Conservation (phyloP, 2,329 filamentous ascomycete species). For the Aspergillus pseudonomiae region DNA sequence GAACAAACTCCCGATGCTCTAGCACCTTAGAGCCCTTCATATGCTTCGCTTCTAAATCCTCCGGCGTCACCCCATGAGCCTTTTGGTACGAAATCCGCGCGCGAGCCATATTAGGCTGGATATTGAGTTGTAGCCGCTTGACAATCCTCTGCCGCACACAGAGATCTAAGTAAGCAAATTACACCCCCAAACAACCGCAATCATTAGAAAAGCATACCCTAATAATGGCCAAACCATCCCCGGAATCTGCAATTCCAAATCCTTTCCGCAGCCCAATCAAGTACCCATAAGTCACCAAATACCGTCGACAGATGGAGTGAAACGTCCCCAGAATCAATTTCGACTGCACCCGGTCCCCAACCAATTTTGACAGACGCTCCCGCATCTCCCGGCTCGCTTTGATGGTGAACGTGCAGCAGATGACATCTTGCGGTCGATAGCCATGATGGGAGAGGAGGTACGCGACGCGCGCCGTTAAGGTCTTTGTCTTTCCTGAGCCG, state of each 20-base stretch:
- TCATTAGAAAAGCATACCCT: constrained; percentile 43
- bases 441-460: constrained; percentile 76
- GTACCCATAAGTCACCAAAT: constrained; percentile 80
- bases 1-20: constrained; percentile 67
- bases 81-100: constrained; percentile 72
- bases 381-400: constrained; percentile 96
- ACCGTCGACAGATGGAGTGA: constrained; percentile 86
- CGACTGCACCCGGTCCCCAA: constrained; percentile 75
- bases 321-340: constrained; percentile 89
- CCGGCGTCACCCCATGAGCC: constrained; percentile 55
- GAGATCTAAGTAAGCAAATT: neutral
- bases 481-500: constrained; percentile 89
- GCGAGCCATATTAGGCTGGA: constrained; percentile 72
- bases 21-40: constrained; percentile 40
- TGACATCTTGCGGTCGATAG: constrained; percentile 79
- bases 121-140: constrained; percentile 68
- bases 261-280: constrained; percentile 78
- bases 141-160: constrained; percentile 63
- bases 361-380: constrained; percentile 75
- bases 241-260: constrained; percentile 88
- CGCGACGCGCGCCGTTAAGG: constrained; percentile 86
- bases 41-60: constrained; percentile 45
- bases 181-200: neutral
- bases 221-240: constrained; percentile 77
- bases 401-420: constrained; percentile 96